Percentiles rank a stretch among this genome's conserved stretches.
phyloP scores from a whole-genome alignment of 2,329 filamentous ascomycete genomes.

The Diplodia mutila region DNA sequence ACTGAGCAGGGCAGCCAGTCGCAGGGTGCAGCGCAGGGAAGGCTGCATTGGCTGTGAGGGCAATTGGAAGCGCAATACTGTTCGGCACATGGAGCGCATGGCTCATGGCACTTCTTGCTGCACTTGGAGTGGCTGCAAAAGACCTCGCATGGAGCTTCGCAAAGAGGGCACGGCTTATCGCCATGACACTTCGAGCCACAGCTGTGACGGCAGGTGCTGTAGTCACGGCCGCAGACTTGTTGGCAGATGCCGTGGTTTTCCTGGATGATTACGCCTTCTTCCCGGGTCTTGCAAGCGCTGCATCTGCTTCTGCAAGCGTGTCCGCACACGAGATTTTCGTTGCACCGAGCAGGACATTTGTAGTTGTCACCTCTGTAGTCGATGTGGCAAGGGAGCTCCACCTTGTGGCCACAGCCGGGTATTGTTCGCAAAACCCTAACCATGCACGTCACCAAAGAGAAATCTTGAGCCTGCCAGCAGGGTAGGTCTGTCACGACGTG shows the following conservation, averaged over 20 bases:
- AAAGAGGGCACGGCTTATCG: constrained; percentile 53
- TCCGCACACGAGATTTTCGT: constrained; percentile 24
- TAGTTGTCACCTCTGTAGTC: constrained; percentile 51
- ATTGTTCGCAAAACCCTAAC: constrained; percentile 53
- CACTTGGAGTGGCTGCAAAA: constrained; percentile 63
- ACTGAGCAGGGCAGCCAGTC: constrained; percentile 66
- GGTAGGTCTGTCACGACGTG: constrained; percentile 32
- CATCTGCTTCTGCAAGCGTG: constrained; percentile 6
- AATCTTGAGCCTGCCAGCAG: constrained; percentile 46
- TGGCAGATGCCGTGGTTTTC: constrained; percentile 53
- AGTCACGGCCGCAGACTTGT: constrained; percentile 55
- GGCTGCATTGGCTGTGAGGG: constrained; percentile 53
- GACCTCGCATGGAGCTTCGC: constrained; percentile 57
- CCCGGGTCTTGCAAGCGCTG: constrained; percentile 36
- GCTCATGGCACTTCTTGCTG: constrained; percentile 59
- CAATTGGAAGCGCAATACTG: constrained; percentile 58
- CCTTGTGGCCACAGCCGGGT: constrained; percentile 59
- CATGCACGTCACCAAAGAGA: constrained; percentile 53
- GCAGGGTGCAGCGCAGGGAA: constrained; percentile 70
- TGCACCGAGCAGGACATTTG: constrained; percentile 56
- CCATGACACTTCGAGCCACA: constrained; percentile 60
- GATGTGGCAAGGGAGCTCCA: constrained; percentile 54
- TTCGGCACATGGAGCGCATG: constrained; percentile 65
- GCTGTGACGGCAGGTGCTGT: constrained; percentile 60
- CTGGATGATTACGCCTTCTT: constrained; percentile 27